Conservation (phyloP, 2,329 filamentous ascomycete species). For the Thielaviopsis musarum region DNA sequence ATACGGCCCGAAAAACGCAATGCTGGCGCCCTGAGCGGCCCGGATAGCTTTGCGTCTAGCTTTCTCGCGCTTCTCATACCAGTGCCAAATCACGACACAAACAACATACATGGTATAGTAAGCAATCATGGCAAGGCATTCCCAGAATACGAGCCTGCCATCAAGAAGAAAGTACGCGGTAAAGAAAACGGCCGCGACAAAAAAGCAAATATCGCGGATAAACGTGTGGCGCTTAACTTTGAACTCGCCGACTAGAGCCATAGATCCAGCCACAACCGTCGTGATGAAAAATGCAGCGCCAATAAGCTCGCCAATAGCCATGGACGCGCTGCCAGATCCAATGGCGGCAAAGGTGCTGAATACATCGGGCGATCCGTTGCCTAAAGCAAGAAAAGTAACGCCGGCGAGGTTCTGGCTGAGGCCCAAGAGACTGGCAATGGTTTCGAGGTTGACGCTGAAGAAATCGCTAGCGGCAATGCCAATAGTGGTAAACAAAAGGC, state of each 20-base stretch:
- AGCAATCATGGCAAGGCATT: conserved; percentile 75
- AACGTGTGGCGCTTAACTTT: conserved; percentile 81
- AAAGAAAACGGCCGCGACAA: conserved; percentile 72
- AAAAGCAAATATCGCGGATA: conserved; percentile 80
- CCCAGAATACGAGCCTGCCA: conserved; percentile 70
- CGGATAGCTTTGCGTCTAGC: background rate
- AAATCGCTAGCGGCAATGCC: conserved; percentile 97
- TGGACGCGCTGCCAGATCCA: conserved; percentile 89
- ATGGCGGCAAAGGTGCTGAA: conserved; percentile 98
- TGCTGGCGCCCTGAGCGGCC: conserved; percentile 14
- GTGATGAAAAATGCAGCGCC: conserved; percentile 94
- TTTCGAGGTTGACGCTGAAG: conserved; percentile 92
- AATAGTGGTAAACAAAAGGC: conserved; percentile 84
- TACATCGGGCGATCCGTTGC: conserved; percentile 94
- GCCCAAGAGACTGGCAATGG: conserved; percentile 72
- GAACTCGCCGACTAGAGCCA: conserved; percentile 94
- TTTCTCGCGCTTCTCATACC: conserved; percentile 23
- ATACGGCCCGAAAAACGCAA: conserved; percentile 33
- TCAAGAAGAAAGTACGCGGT: conserved; percentile 78
- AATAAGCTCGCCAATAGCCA: conserved; percentile 88
- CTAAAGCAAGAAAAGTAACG: conserved; percentile 91
- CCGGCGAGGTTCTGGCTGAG: conserved; percentile 93
- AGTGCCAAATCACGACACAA: conserved; percentile 84
- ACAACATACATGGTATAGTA: conserved; percentile 84
- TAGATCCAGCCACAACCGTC: conserved; percentile 86